Evolutionary conservation across 2,329 filamentous ascomycete species (phyloP), one percentile per base, ranked within the genome.

Genomic region (Colletotrichum lindemuthianum): DNA sequence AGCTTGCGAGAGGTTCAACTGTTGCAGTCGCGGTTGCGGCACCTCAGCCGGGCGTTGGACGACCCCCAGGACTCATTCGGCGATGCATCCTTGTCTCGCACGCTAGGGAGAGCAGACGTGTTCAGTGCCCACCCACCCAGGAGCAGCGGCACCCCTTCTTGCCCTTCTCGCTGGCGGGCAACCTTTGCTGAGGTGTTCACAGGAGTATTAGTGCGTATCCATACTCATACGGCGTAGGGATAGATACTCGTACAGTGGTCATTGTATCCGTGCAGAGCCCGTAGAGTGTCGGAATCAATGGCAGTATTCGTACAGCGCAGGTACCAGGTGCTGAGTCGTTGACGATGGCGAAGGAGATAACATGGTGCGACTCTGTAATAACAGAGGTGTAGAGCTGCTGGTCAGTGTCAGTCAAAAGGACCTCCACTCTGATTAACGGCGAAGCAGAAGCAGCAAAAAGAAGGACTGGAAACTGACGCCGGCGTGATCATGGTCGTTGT

Each of bases 61-160:
- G 33, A 37, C 11, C 8, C 13, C 41, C 15, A 39, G 60, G 50
- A 51, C 34, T 54, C 57, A 43, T 56, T 52, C 40, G 51, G n/a
- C 40, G 33, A 10, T 11, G 7, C 45, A 51, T 12, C 53, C 53
- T 34, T 51, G 58, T 43, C 47, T 57, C 34, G 37, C 58, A 47
- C 40, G 51, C 61, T 24, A 24, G 24, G 24, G 52, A 58, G 56
- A 61, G 61, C 41, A 60, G 58, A 65, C 61, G 61, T 65, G 61
- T 61, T 56, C 58, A 37, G 61, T 61, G 45, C 52, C 61, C 61
- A 61, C 39, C 36, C 40, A 34, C n/a, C 47, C 24, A 10, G n/a
- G 12, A 13, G 12, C 13, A 15, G 24, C 43, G 43, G 43, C 10
- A 16, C 43, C 43, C 41, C 13, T 15, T 43, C 43, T 37, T 36